Evolutionary conservation across 306 rosid species (phyloP).

Genomic region (Cicer pinnatifidum): DNA sequence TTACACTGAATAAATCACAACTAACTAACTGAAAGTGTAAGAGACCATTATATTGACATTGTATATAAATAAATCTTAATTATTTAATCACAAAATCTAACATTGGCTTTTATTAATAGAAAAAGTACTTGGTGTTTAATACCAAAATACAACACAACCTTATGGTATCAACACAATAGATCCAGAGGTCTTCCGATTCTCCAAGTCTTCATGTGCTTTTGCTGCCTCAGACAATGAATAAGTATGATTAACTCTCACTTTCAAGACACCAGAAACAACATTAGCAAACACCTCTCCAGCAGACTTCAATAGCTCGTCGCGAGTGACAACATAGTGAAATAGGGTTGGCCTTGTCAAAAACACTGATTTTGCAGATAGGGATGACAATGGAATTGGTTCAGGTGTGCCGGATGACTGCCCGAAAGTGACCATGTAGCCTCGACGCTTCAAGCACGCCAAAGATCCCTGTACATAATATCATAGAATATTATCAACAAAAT

Average conservation of each 20-base stretch:
- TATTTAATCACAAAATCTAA: background rate
- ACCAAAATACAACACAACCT: constrained; percentile 17
- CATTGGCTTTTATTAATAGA: background rate
- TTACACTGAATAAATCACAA: no score
- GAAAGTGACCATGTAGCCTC: constrained; percentile 83
- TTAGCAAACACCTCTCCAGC: constrained; percentile 77
- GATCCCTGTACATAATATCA: constrained; percentile 68
- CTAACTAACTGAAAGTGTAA: background rate
- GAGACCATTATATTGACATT: background rate
- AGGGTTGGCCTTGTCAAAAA: constrained; percentile 84
- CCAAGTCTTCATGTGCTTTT: constrained; percentile 81
- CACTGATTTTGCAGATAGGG: constrained; percentile 66
- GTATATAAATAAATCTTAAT: background rate
- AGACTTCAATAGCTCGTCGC: constrained; percentile 70
- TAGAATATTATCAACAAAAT: background rate
- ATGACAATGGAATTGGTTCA: constrained; percentile 82
- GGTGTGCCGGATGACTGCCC: constrained; percentile 91
- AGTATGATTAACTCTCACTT: constrained; percentile 78
- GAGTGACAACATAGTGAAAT: constrained; percentile 61
- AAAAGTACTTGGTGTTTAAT: constrained; percentile 1
- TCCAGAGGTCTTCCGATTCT: constrained; percentile 78
- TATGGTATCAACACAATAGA: constrained; percentile 81
- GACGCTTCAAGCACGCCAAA: constrained; percentile 68
- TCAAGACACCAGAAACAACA: constrained; percentile 60
- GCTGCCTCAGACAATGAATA: constrained; percentile 81